Conservation (phyloP, 176 grass and related monocot genomes). For the Eleusine coracana region DNA sequence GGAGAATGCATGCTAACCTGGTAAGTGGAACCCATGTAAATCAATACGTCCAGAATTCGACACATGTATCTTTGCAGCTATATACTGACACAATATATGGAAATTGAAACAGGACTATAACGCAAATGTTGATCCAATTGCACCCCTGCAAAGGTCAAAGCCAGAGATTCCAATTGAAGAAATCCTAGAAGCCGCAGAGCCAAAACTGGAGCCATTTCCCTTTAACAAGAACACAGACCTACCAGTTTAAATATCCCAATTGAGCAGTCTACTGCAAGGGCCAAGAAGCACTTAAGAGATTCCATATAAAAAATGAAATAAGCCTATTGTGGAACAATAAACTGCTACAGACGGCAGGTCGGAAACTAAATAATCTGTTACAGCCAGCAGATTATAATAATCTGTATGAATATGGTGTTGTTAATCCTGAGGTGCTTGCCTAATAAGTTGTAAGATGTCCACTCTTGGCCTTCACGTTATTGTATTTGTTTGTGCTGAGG, state of each 20-base stretch:
- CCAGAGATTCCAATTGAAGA: slow-evolving; percentile 51
- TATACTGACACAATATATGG: neutral
- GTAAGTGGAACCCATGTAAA: slow-evolving; percentile 39
- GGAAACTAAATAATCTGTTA: slow-evolving; percentile 40
- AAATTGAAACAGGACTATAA: slow-evolving; percentile 50
- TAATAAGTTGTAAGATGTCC: slow-evolving; percentile 12
- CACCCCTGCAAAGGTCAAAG: slow-evolving; percentile 60
- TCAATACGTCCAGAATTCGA: neutral
- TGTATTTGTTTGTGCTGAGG: slow-evolving; percentile 29
- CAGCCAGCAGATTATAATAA: slow-evolving; percentile 11
- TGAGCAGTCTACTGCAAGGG: slow-evolving; percentile 10
- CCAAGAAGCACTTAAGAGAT: slow-evolving; percentile 19
- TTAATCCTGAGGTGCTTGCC: slow-evolving; percentile 13
- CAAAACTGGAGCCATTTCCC: slow-evolving; percentile 56
- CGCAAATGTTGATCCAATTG: slow-evolving; percentile 44
- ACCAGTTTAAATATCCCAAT: slow-evolving; percentile 40
- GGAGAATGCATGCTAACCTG: slow-evolving; percentile 94
- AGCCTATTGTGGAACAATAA: slow-evolving; percentile 30
- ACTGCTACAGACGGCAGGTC: slow-evolving; percentile 19
- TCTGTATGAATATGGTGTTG: slow-evolving; percentile 18
- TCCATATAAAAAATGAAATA: slow-evolving; percentile 4
- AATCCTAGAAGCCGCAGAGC: slow-evolving; percentile 53
- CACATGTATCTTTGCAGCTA: slow-evolving; percentile 6
- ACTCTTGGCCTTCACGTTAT: neutral
- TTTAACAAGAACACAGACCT: slow-evolving; percentile 61